Evolutionary conservation across 2,329 filamentous ascomycete genomes (phyloP).

Genomic region (Fusarium cicatricum): DNA sequence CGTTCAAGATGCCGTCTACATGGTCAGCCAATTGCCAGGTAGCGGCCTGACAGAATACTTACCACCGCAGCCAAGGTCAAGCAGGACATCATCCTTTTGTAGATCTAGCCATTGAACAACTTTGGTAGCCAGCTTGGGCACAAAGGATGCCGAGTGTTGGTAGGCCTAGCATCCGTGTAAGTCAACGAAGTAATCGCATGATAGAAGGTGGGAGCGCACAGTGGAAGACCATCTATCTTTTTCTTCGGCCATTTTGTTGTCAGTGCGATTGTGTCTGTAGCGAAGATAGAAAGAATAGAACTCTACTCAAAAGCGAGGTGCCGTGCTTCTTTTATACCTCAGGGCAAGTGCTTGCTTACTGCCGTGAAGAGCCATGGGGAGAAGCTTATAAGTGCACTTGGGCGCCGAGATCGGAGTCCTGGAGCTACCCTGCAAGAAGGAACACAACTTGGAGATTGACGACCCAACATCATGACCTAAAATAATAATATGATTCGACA

Average conservation of each 20-base stretch:
- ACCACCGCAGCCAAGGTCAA: conserved; percentile 73
- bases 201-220: conserved; percentile 24
- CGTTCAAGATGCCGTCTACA: conserved; percentile 65
- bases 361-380: conserved; percentile 9
- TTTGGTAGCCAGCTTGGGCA: conserved; percentile 67
- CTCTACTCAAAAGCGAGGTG: background rate
- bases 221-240: conserved; percentile 43
- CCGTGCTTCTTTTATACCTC: conserved; percentile 27
- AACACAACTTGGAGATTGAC: background rate
- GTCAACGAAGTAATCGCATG: conserved; percentile 5
- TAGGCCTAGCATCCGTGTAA: conserved; percentile 57
- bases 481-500: conserved; percentile 18
- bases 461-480: conserved; percentile 23
- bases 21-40: conserved; percentile 5
- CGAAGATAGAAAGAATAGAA: background rate
- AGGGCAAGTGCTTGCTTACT: background rate
- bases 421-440: conserved; percentile 9
- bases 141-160: conserved; percentile 68
- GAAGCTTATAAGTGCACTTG: conserved; percentile 14
- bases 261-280: background rate
- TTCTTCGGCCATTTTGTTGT: conserved; percentile 32
- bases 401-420: conserved; percentile 39
- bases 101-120: conserved; percentile 67
- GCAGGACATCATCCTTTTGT: conserved; percentile 63
- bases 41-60: conserved; percentile 24